Evolutionary conservation across 1,284 basidiomycete genomes (phyloP).

Genomic region (Papiliotrema fonsecae): DNA sequence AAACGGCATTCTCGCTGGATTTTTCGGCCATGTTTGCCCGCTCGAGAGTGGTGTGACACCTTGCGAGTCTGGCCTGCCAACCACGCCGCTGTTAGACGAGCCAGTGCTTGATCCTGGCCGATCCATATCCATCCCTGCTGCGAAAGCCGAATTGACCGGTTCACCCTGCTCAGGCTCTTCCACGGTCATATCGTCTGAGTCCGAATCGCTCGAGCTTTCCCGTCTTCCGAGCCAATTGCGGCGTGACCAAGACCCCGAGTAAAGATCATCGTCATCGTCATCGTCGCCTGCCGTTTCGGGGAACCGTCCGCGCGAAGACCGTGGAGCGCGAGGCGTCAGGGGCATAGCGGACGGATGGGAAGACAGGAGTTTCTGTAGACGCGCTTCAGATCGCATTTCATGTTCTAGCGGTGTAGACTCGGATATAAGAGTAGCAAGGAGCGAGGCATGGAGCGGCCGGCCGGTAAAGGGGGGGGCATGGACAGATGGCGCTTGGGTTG

Average conservation of each 20-base stretch:
- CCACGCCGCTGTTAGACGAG: not conserved
- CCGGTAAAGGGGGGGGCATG: constrained; percentile 23
- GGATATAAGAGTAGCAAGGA: constrained; percentile 43
- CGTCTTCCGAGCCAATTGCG: constrained; percentile 18
- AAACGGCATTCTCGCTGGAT: constrained; percentile 19
- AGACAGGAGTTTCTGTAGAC: constrained; percentile 33
- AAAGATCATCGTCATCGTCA: constrained; percentile 34
- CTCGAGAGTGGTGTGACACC: too few species aligned
- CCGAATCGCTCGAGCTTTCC: constrained; percentile 25
- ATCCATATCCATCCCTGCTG: constrained; percentile 45
- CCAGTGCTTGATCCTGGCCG: constrained; percentile 22
- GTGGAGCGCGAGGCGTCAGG: constrained; percentile 36
- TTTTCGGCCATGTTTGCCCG: too few species aligned
- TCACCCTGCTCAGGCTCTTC: constrained; percentile 23
- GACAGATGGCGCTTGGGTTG: not conserved
- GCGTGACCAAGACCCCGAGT: constrained; percentile 8
- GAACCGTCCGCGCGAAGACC: constrained; percentile 36
- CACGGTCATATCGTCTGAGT: constrained; percentile 32
- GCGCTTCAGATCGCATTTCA: constrained; percentile 45
- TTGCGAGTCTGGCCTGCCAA: too few species aligned
- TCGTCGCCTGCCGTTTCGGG: constrained; percentile 45
- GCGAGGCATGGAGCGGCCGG: constrained; percentile 34
- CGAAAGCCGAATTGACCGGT: constrained; percentile 41
- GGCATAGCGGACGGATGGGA: constrained; percentile 39
- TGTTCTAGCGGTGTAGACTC: constrained; percentile 41